Evolutionary conservation across 2,329 filamentous ascomycete genomes (phyloP), one percentile per base, ranked within the genome.

Genomic region (Aspergillus tanneri): DNA sequence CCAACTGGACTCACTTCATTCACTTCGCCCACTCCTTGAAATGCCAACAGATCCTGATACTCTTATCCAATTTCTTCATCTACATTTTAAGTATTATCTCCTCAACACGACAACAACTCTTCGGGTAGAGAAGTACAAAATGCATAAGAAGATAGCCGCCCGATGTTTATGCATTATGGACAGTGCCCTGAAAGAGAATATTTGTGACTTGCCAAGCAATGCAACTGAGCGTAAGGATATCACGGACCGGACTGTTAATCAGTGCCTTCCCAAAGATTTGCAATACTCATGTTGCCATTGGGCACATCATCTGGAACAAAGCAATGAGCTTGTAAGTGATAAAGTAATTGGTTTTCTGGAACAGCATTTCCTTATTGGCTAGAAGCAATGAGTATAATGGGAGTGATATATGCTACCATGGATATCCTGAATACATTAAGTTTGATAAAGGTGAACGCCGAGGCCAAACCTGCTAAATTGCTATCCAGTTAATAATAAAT

Each of bases 281-380:
- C 42, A 49, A 46, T 49, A 53, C 34, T 43, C 46, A 16, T 53
- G 50, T 35, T 18, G 32, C 24, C 40, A 49, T 24, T 53, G 50
- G 50, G 42, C 44, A 38, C 22, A 47, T 49, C 48, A 54, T 42
- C 46, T 54, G 16, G 23, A 43, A 10, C 11, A 49, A 24, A 49
- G 48, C 27, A 11, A 27, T 24, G 27, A 27, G 16, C 2, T 22
- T 21, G 9, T 22, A n/a, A 25, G 10, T n/a, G 38, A 47, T 22
- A 18, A 42, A 12, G 19, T 47, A n/a, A 12, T 42, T 4, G 3
- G 5, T 11, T 47, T 47, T 36, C 37, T 47, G 18, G 9, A 47
- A 28, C 8, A 27, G 11, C 45, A 47, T 36, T 47, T 47, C 11
- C 45, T 47, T 27, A 47, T 42, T 47, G 45, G 45, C 4, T 47